Evolutionary conservation across 139 green algal genomes (phyloP).

Genomic region (Ettlia oleoabundans): DNA sequence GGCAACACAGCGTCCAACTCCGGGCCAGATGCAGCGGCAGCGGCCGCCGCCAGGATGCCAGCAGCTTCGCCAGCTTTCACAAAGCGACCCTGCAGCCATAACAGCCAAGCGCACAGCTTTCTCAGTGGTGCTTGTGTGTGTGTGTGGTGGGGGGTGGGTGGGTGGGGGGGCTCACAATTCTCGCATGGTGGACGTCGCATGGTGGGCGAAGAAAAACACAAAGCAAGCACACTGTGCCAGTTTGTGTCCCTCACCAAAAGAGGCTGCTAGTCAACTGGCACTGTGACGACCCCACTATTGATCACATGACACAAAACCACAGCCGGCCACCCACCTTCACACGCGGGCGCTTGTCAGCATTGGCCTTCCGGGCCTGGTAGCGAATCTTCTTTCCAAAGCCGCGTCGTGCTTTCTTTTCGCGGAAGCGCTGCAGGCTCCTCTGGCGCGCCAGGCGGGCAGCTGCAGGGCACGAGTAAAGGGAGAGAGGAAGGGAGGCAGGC

Average conservation of each 20-base stretch:
- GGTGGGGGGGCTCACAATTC: too few species aligned
- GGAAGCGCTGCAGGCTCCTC: slow-evolving; percentile 51
- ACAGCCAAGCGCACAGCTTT: background rate
- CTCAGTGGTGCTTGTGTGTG: too few species aligned
- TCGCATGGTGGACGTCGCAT: too few species aligned
- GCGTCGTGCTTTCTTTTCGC: slow-evolving; percentile 50
- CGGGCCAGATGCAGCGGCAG: background rate
- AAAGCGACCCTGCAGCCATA: slow-evolving; percentile 43
- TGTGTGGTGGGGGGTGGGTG: too few species aligned
- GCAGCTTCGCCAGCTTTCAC: slow-evolving; percentile 42
- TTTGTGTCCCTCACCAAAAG: background rate
- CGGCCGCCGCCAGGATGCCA: background rate
- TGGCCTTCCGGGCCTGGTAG: slow-evolving; percentile 58
- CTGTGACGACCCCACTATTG: too few species aligned
- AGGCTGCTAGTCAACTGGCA: too few species aligned
- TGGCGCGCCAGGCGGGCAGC: slow-evolving; percentile 23
- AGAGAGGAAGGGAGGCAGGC: background rate
- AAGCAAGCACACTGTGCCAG: too few species aligned
- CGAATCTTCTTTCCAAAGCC: slow-evolving; percentile 48
- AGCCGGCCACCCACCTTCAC: slow-evolving; percentile 44
- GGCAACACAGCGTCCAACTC: background rate
- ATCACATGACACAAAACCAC: too few species aligned
- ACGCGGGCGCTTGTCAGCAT: slow-evolving; percentile 54
- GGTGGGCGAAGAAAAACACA: too few species aligned
- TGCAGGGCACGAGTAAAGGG: background rate